phyloP scores from a whole-genome alignment of 2,329 filamentous ascomycete genomes.

The Scytalidium sp. region DNA sequence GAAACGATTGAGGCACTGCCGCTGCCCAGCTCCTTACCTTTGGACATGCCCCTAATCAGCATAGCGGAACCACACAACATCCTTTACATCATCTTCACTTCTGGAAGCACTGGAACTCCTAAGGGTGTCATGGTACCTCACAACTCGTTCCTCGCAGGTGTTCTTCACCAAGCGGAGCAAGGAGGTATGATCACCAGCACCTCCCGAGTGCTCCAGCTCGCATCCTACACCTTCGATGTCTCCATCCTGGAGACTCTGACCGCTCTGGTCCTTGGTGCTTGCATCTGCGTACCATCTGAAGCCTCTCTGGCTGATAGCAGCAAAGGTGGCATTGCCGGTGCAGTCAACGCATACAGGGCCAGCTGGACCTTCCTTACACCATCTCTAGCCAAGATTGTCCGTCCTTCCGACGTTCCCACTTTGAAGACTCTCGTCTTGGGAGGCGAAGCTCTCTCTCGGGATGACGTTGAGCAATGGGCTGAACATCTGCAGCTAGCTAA shows the following conservation, averaged over 20 bases:
- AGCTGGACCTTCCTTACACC: constrained; percentile 19
- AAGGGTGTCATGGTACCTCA: constrained; percentile 13
- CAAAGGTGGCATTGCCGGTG: too few species aligned
- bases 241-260: constrained; percentile 34
- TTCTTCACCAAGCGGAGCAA: too few species aligned
- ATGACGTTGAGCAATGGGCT: constrained; percentile 37
- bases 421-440: constrained; percentile 75
- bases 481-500: constrained; percentile 32
- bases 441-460: constrained; percentile 77
- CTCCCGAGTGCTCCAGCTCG: constrained; percentile 28
- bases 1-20: background rate
- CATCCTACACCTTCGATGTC: constrained; percentile 35
- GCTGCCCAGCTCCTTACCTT: background rate
- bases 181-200: too few species aligned
- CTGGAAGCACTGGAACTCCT: constrained; percentile 21
- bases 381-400: constrained; percentile 74
- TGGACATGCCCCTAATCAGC: too few species aligned
- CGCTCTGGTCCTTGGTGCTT: constrained; percentile 12
- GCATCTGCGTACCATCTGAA: constrained; percentile 5
- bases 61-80: too few species aligned
- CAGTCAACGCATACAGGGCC: constrained; percentile 35
- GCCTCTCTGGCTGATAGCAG: background rate
- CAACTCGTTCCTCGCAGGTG: background rate
- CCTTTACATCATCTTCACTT: constrained; percentile 18
- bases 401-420: constrained; percentile 73